These are phyloP conservation scores for Lagenidium sp. DNA, from an alignment of 352 stramenopile genomes.

Conservation along the genomic window DNA sequence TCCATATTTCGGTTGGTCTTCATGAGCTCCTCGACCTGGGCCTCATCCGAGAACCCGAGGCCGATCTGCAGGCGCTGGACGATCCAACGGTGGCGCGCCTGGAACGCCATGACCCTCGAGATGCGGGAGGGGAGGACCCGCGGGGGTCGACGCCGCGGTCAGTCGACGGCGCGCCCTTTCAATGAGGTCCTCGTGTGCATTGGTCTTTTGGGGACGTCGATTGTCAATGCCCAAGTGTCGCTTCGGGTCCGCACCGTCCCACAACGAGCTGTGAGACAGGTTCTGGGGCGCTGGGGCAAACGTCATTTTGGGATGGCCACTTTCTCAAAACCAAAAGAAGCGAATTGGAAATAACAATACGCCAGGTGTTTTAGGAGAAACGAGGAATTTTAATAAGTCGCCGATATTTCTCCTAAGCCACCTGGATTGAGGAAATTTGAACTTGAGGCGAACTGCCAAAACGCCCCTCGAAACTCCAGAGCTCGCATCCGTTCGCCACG, in stretches of 20 bases:
- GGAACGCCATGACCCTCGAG: slow-evolving; percentile 54
- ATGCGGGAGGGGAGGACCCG: not conserved
- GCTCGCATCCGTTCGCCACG: no score
- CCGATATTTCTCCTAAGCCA: no score
- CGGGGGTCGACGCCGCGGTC: not conserved
- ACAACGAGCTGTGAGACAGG: no score
- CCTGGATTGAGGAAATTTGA: no score
- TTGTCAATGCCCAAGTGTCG: not conserved
- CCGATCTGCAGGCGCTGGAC: slow-evolving; percentile 72
- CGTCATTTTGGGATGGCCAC: no score
- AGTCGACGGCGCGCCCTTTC: not conserved
- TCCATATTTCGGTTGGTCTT: slow-evolving; percentile 79
- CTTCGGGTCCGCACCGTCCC: not conserved
- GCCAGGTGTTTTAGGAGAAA: no score
- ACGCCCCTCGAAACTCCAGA: no score
- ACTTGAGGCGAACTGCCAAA: no score
- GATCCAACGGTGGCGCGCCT: slow-evolving; percentile 77
- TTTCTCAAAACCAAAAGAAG: no score
- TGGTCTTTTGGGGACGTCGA: not conserved
- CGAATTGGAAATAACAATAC: no score
- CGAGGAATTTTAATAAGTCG: no score
- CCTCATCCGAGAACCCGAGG: slow-evolving; percentile 65
- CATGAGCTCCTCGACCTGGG: slow-evolving; percentile 71
- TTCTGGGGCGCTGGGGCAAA: no score
- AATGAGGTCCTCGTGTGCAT: not conserved